These are phyloP conservation scores for Fusarium hainanense DNA, from an alignment of 2,329 filamentous ascomycete genomes.

Conservation along the genomic window DNA sequence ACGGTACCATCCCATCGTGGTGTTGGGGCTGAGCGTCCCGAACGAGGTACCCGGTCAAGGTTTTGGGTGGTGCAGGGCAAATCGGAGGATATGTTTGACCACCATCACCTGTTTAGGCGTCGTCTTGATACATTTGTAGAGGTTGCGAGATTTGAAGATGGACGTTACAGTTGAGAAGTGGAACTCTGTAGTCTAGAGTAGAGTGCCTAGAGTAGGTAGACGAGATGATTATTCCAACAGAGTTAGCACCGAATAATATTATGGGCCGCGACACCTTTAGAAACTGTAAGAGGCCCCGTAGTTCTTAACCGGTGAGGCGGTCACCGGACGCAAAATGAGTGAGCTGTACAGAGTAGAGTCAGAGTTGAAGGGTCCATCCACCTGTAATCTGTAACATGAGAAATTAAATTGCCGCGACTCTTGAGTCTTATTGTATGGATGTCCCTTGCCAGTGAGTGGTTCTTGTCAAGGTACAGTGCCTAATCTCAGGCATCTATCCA, in stretches of 20 bases:
- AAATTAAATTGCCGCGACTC: background rate
- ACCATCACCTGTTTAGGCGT: slow-evolving; percentile 11
- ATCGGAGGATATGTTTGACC: slow-evolving; percentile 21
- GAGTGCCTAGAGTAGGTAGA: background rate
- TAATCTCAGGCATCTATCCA: slow-evolving; percentile 6
- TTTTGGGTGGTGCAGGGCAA: slow-evolving; percentile 19
- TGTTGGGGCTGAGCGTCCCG: slow-evolving; percentile 38
- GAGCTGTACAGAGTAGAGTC: slow-evolving; percentile 28
- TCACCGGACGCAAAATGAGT: slow-evolving; percentile 27
- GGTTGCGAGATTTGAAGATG: slow-evolving; percentile 42
- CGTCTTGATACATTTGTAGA: slow-evolving; percentile 23
- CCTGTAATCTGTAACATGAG: background rate
- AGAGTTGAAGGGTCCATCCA: background rate
- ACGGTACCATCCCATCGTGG: slow-evolving; percentile 38
- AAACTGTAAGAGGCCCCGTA: slow-evolving; percentile 7
- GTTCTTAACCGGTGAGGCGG: slow-evolving; percentile 35
- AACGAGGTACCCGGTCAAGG: slow-evolving; percentile 42
- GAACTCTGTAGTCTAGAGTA: slow-evolving; percentile 38
- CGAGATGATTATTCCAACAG: slow-evolving; percentile 5
- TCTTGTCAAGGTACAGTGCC: slow-evolving; percentile 15
- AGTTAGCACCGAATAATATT: slow-evolving; percentile 15
- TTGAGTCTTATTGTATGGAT: background rate
- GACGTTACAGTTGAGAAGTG: slow-evolving; percentile 26
- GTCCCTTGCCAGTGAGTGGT: background rate
- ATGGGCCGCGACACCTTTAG: slow-evolving; percentile 26